Evolutionary conservation across 1,139 yeast genomes (phyloP), one percentile per base, ranked within the genome.

Genomic region (Hemisphaericaspora lyxosophila): DNA sequence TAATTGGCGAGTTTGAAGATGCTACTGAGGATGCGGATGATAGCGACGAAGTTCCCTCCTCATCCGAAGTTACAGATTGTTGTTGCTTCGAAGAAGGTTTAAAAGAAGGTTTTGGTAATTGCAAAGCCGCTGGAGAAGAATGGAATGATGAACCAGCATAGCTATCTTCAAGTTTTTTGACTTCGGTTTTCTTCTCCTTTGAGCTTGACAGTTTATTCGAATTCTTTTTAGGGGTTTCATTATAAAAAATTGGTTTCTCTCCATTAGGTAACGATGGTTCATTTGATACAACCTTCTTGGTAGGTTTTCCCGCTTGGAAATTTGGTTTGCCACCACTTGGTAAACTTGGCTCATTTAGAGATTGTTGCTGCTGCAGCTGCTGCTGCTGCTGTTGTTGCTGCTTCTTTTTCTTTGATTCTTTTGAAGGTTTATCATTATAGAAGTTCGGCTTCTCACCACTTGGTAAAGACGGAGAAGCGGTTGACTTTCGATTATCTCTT

Each of bases 131-230:
- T 0, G 82, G 82, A 14, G 80, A 74, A 16, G 78, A 71, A 54
- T 73, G 78, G 51, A 77, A 77, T 28, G 81, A 73, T 29, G 81
- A 72, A 13, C 82, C 82, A 37, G 82, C 82, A 55, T 75, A 77
- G 24, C 65, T 65, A 26, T 65, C 68, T 48, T 57, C 70, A 9
- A 42, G 32, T 38, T 55, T 55, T 46, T 47, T 50, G 26, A 49
- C 48, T 35, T 46, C 49, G 33, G 41, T 46, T 12, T 48, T 41
- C 11, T 36, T 29, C 8, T 41, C 40, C 17, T 47, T 42, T 35
- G 43, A 47, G 17, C 44, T 34, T 30, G 37, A 25, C 47, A 44
- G 47, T 39, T 49, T 51, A 26, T 36, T 39, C 8, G 26, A 14
- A 34, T 25, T 20, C 27, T 35, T 28, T 32, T 35, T 37, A 31